Conservation (phyloP, 305 asterid genomes). For the Rubia occidens region DNA sequence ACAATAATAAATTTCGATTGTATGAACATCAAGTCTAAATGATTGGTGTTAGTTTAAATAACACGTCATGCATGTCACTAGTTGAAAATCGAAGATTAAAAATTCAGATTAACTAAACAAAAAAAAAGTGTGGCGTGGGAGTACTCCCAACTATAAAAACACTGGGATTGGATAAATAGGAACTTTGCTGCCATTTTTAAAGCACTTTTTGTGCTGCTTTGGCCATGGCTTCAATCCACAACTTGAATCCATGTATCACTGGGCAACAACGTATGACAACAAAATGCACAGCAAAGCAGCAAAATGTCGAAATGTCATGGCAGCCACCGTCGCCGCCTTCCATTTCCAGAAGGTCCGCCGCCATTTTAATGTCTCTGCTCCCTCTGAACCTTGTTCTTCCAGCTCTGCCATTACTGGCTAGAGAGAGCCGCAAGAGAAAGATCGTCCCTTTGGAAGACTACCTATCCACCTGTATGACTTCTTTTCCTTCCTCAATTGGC, state of each 20-base stretch:
- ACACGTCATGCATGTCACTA: not conserved
- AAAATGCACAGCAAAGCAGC: constrained; percentile 2
- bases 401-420: constrained; percentile 56
- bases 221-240: constrained; percentile 27
- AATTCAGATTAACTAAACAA: not conserved
- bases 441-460: constrained; percentile 65
- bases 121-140: constrained; percentile 4
- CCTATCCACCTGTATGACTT: constrained; percentile 42
- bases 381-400: constrained; percentile 39
- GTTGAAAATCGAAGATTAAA: not conserved
- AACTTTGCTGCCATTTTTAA: not conserved
- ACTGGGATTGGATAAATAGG: constrained; percentile 4
- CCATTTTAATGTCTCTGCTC: constrained; percentile 45
- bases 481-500: constrained; percentile 9
- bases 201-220: not conserved
- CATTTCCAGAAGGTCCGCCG: constrained; percentile 69
- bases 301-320: constrained; percentile 20
- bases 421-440: constrained; percentile 82
- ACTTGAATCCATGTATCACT: constrained; percentile 10
- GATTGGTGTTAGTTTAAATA: no score
- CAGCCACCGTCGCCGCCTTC: constrained; percentile 12
- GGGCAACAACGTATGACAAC: constrained; percentile 1
- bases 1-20: no score
- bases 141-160: constrained; percentile 10
- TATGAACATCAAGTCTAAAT: no score